phyloP scores from a whole-genome alignment of 768 basidiomycete species.

The Podaxis mareebaensis region DNA sequence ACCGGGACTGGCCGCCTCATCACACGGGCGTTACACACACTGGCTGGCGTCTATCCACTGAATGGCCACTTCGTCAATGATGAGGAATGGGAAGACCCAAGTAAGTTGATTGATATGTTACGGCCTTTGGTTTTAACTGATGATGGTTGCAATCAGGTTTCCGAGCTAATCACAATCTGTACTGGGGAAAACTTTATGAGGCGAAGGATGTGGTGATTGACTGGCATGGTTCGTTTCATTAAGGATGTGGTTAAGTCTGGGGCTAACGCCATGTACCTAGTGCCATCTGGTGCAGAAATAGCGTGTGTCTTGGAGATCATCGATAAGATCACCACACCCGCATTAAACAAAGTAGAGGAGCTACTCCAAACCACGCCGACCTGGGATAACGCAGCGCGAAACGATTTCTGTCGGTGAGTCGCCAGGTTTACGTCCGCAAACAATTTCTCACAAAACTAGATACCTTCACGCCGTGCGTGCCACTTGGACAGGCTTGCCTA shows the following conservation, averaged over 20 bases:
- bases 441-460: slow-evolving; percentile 30
- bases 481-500: slow-evolving; percentile 77
- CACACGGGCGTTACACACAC: slow-evolving; percentile 70
- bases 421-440: neutral
- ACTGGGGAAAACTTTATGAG: slow-evolving; percentile 84
- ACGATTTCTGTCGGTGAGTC: slow-evolving; percentile 81
- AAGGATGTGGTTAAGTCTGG: neutral
- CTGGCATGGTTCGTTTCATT: slow-evolving; percentile 72
- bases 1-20: slow-evolving; percentile 77
- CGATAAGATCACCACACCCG: slow-evolving; percentile 63
- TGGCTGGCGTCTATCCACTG: slow-evolving; percentile 74
- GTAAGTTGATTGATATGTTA: slow-evolving; percentile 40
- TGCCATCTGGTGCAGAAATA: slow-evolving; percentile 71
- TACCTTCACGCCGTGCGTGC: slow-evolving; percentile 71
- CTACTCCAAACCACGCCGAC: slow-evolving; percentile 54
- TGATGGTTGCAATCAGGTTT: slow-evolving; percentile 47
- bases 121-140: slow-evolving; percentile 13
- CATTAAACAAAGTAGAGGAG: slow-evolving; percentile 63
- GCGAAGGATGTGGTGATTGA: slow-evolving; percentile 78
- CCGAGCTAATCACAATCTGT: slow-evolving; percentile 56
- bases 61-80: slow-evolving; percentile 82
- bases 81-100: slow-evolving; percentile 74
- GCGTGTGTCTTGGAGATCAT: slow-evolving; percentile 79
- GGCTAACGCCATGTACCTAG: slow-evolving; percentile 30
- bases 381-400: slow-evolving; percentile 70